Evolutionary conservation across 805 yeast genomes (phyloP).

Genomic region (Groenewaldozyma salmanticensis): DNA sequence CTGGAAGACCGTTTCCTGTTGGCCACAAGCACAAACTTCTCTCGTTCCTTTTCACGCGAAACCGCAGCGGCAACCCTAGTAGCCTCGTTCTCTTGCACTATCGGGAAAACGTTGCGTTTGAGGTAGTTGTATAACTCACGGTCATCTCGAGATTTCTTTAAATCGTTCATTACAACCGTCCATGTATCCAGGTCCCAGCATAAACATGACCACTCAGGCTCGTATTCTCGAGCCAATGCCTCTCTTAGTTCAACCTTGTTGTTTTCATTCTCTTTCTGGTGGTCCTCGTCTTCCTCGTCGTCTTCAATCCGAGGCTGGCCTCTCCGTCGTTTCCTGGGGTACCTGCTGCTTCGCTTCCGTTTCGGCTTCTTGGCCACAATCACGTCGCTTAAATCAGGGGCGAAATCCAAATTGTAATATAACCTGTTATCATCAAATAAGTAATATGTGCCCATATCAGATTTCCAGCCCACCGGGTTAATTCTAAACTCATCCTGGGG

Average conservation of each 20-base stretch:
- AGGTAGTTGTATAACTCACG: constrained; percentile 17
- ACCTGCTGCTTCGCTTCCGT: constrained; percentile 8
- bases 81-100: constrained; percentile 22
- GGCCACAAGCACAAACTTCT: constrained; percentile 20
- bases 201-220: constrained; percentile 24
- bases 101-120: constrained; percentile 20
- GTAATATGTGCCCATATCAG: constrained; percentile 21
- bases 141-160: constrained; percentile 13
- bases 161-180: constrained; percentile 16
- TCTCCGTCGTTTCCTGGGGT: constrained; percentile 7
- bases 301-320: constrained; percentile 8
- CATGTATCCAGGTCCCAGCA: constrained; percentile 24
- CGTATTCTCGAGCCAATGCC: constrained; percentile 16
- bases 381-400: constrained; percentile 12
- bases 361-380: constrained; percentile 4
- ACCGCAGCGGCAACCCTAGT: constrained; percentile 18
- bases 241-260: constrained; percentile 8
- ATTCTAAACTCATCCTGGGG: constrained; percentile 18
- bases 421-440: constrained; percentile 29
- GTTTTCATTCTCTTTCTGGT: constrained; percentile 11
- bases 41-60: constrained; percentile 19
- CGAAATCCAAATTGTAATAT: constrained; percentile 17
- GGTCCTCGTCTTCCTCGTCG: constrained; percentile 11
- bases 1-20: constrained; percentile 27
- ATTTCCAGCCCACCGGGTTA: constrained; percentile 24